Evolutionary conservation across 371 early-diverging fungal species (phyloP), one percentile per base, ranked within the genome.

Genomic region (Encephalitozoon intestinalis): DNA sequence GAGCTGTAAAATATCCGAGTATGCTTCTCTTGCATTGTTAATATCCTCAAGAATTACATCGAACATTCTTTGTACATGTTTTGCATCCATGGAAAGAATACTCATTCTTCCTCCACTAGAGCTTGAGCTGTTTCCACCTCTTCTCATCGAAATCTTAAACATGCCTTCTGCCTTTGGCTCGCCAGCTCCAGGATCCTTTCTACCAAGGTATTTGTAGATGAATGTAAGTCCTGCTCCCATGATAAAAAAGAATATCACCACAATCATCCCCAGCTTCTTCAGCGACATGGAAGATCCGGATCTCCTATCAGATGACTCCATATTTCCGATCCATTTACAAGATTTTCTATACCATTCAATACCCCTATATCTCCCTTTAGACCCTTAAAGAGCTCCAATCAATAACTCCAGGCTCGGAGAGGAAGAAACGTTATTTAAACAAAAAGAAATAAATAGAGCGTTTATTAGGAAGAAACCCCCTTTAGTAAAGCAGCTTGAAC

Each of bases 401-500:
- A 21, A 21, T 18, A 18, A 5, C 0, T 5, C 2, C 15, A 21
- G 15, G 3, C 0, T 15, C 21, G 3, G 5, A 21, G 21, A 46
- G 21, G 49, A 46, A 4, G 15, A 21, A n/a, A 1, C 15, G 1
- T 34, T 15, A 34, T 34, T 34, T 9, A 15, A 11, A 34, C 12
- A 2, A 30, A 58, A 30, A 21, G 18, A 28, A 58, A 34, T 58
- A 34, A 12, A 34, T 34, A 58, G 6, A 15, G 34, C 1, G 58
- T 34, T 58, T 58, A 58, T 58, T 58, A n/a, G 18, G 58, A 58
- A 5, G 37, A 58, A 34, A 58, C n/a, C n/a, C 58, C 58, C 31
- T 15, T 58, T 37, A 58, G 28, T 28, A 73, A 50, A 5, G 66
- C 64, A 8, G 49, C 64, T 28, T 49, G 34, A 63, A 76, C 49